Evolutionary conservation across 345 rosid genomes (phyloP).

Genomic region (Pelargonium nanum): DNA sequence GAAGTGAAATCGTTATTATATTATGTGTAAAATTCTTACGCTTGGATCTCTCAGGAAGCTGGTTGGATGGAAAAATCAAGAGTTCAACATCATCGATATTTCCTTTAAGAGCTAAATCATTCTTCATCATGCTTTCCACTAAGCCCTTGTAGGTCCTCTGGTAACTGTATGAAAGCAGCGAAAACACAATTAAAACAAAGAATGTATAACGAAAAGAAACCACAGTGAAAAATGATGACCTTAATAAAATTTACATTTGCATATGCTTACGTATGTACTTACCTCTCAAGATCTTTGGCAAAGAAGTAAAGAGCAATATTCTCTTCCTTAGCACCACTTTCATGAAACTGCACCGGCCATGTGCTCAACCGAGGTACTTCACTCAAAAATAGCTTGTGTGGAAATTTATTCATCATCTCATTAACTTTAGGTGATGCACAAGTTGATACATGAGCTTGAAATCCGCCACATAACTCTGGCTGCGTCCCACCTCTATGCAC

Average conservation of each 20-base stretch:
- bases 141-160: slow-evolving; percentile 67
- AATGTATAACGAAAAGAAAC: slow-evolving; percentile 3
- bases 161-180: slow-evolving; percentile 41
- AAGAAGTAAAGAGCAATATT: slow-evolving; percentile 94
- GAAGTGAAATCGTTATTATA: background rate
- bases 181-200: slow-evolving; percentile 5
- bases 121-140: slow-evolving; percentile 67
- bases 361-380: slow-evolving; percentile 74
- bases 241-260: background rate
- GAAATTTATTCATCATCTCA: slow-evolving; percentile 48
- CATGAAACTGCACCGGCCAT: slow-evolving; percentile 83
- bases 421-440: slow-evolving; percentile 68
- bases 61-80: slow-evolving; percentile 76
- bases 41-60: slow-evolving; percentile 72
- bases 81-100: slow-evolving; percentile 63
- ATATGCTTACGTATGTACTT: slow-evolving; percentile 1
- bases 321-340: slow-evolving; percentile 58
- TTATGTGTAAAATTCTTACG: slow-evolving; percentile 41
- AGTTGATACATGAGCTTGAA: slow-evolving; percentile 76
- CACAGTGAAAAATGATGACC: background rate
- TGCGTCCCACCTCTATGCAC: slow-evolving; percentile 40
- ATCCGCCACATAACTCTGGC: slow-evolving; percentile 45
- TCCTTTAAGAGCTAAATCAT: slow-evolving; percentile 83
- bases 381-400: slow-evolving; percentile 43
- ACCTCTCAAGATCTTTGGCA: slow-evolving; percentile 88